These are phyloP conservation scores for Solanum habrochaites DNA, from an alignment of 257 asterid species.

Conservation along the genomic window DNA sequence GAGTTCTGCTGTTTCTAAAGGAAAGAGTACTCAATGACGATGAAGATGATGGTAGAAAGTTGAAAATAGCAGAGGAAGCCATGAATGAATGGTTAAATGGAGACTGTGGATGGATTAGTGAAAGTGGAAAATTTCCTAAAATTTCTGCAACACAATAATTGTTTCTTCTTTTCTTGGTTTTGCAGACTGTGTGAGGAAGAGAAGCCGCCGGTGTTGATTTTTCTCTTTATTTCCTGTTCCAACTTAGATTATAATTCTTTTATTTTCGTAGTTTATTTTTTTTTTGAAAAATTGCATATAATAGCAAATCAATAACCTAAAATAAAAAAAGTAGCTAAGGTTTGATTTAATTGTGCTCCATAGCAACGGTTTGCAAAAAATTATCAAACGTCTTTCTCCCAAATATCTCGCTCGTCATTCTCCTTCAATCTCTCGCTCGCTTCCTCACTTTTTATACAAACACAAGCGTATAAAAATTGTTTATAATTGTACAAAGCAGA, in stretches of 20 bases:
- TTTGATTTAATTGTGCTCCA: too few species aligned
- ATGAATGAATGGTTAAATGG: constrained; percentile 7
- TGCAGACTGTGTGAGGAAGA: not conserved
- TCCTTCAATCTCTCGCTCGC: too few species aligned
- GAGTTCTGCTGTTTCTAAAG: constrained; percentile 14
- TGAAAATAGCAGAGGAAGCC: constrained; percentile 37
- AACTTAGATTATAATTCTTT: too few species aligned
- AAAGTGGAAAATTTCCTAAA: not conserved
- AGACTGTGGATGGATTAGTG: not conserved
- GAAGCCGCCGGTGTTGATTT: not conserved
- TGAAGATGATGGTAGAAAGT: constrained; percentile 15
- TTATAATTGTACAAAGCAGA: too few species aligned
- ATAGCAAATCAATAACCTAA: too few species aligned
- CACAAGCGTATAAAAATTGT: too few species aligned
- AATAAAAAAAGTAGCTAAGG: accelerated
- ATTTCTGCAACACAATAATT: not conserved
- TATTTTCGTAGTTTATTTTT: too few species aligned
- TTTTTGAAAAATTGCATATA: too few species aligned
- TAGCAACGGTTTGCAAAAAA: too few species aligned
- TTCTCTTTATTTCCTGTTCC: not conserved
- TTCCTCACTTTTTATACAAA: too few species aligned
- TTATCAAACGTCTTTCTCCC: too few species aligned
- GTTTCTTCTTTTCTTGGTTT: not conserved
- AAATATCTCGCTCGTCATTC: too few species aligned
- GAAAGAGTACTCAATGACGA: not conserved